Percentiles rank a stretch among this genome's conserved stretches.
Conservation (phyloP, 345 rosid species). For the Salix udensis region DNA sequence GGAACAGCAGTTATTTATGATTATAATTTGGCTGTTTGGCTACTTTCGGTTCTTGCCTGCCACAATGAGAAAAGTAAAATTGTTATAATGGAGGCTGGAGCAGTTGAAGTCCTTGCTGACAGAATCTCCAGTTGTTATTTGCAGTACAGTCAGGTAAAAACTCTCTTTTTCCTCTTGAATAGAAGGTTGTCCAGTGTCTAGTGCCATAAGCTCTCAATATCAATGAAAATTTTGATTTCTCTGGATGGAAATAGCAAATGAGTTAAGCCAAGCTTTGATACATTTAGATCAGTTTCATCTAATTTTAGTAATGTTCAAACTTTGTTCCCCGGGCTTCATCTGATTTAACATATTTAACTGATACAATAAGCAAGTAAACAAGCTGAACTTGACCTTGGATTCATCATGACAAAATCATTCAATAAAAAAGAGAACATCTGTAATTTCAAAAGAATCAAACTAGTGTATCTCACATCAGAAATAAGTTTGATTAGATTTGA, state of each 20-base stretch:
- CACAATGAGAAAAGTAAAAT: constrained; percentile 73
- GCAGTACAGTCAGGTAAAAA: constrained; percentile 65
- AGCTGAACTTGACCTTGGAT: neutral
- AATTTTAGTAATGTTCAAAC: neutral
- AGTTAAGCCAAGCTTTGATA: neutral
- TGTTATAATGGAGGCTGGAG: constrained; percentile 88
- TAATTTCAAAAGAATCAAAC: neutral
- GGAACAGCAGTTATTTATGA: constrained; percentile 62
- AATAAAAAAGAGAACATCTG: neutral
- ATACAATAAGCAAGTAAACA: neutral
- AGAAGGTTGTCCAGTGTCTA: neutral
- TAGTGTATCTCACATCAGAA: neutral
- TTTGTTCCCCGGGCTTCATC: neutral
- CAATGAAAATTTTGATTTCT: neutral
- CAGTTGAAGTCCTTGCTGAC: constrained; percentile 78
- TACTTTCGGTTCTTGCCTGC: constrained; percentile 89
- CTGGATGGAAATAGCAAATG: neutral
- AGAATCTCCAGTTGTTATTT: constrained; percentile 57
- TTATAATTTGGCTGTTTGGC: constrained; percentile 76
- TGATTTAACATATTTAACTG: neutral
- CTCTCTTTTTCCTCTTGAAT: constrained; percentile 7
- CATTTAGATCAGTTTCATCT: neutral
- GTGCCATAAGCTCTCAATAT: neutral
- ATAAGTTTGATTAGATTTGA: neutral
- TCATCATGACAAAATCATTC: neutral